Evolutionary conservation across 805 yeast species (phyloP).

Genomic region (Yamadazyma sp.): DNA sequence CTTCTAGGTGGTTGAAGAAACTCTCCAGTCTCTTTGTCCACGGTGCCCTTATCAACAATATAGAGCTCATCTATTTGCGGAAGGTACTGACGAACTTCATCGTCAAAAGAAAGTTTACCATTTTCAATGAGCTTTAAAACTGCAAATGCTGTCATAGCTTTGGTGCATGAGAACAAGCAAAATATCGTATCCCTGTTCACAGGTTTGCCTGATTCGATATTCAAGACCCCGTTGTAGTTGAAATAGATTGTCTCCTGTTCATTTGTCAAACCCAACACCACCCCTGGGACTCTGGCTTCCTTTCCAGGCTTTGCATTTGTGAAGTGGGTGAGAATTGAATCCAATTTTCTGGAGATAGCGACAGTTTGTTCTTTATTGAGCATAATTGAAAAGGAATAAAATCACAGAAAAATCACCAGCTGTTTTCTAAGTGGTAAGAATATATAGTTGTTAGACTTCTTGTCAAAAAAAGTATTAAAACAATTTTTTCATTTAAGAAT

Average conservation of each 20-base stretch:
- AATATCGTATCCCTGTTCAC: conserved; percentile 21
- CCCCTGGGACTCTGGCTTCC: conserved; percentile 19
- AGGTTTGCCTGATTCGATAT: conserved; percentile 18
- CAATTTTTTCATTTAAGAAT: no score
- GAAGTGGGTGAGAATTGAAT: conserved; percentile 3
- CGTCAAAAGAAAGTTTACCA: conserved; percentile 33
- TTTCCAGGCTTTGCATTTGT: conserved; percentile 2
- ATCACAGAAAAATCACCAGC: not conserved
- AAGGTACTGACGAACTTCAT: conserved; percentile 30
- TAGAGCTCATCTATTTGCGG: conserved; percentile 31
- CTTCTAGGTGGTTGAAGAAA: conserved; percentile 21
- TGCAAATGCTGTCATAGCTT: conserved; percentile 37
- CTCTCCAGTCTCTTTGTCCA: conserved; percentile 26
- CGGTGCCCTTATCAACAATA: conserved; percentile 26
- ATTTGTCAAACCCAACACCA: conserved; percentile 31
- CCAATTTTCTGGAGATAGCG: conserved; percentile 2
- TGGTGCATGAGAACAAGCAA: conserved; percentile 30
- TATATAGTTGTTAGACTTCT: not conserved
- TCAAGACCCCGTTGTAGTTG: conserved; percentile 22
- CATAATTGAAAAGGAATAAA: conserved; percentile 1
- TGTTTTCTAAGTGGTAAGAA: not conserved
- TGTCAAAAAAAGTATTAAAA: no score
- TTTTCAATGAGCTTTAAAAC: conserved; percentile 33
- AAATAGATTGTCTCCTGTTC: conserved; percentile 23
- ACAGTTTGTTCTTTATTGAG: conserved; percentile 2